A percentile compares a stretch with the other conserved stretches of the same genome.
phyloP scores from a whole-genome alignment of 208 protist genomes.

The Eutreptiella sp. region DNA sequence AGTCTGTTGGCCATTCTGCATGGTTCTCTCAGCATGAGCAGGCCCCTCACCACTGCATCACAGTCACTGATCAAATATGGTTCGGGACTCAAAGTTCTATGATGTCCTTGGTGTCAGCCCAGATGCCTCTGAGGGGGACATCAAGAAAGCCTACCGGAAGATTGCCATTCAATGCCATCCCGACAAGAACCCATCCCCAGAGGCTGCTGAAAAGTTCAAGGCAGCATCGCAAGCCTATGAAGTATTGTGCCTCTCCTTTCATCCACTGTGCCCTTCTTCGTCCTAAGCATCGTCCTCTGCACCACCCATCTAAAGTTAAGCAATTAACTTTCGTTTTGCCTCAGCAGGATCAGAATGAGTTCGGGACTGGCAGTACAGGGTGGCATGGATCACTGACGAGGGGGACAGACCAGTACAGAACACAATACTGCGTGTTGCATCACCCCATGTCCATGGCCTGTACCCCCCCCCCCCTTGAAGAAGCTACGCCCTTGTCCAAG shows the following conservation, averaged over 20 bases:
- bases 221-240: conserved; percentile 92
- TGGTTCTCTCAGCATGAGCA: no score
- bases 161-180: conserved; percentile 56
- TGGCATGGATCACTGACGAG: no score
- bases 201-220: conserved; percentile 32
- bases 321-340: no score
- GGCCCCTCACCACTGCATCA: no score
- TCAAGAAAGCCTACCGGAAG: conserved; percentile 62
- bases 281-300: neutral
- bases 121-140: conserved; percentile 44
- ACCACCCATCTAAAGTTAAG: no score
- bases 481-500: no score
- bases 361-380: neutral
- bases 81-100: conserved; percentile 43
- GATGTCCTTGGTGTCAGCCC: conserved; percentile 39
- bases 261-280: conserved; percentile 1
- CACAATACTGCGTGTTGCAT: no score
- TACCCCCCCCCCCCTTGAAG: no score
- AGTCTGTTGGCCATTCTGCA: no score
- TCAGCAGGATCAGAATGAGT: neutral
- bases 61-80: no score
- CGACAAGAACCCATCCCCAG: conserved; percentile 42
- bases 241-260: conserved; percentile 84
- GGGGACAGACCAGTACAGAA: no score
- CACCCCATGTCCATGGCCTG: no score